Evolutionary conservation across 352 stramenopile genomes (phyloP), one percentile per base, ranked within the genome.

Genomic region (Phytophthora pistaciae): DNA sequence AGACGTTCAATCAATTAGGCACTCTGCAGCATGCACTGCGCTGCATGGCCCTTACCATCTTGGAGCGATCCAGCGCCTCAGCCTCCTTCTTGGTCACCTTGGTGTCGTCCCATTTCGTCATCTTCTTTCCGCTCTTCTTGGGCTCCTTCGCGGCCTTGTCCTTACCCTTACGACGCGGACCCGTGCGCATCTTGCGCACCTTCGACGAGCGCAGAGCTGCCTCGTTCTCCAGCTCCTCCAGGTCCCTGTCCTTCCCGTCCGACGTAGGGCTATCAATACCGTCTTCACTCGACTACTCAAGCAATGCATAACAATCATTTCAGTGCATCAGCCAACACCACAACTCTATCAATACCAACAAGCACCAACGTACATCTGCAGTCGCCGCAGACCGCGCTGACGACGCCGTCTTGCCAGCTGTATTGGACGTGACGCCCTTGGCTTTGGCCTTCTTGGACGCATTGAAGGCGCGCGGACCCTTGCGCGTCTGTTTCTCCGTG

Each of bases 21-120:
- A 49, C n/a, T 25, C 42, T 8, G 20, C 33, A 64, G 44, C 13
- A 50, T 11, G 13, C 6, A 59, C 33, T 11, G 8, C 6, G 57
- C 33, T 63, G 29, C 8, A 33, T 33, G 29, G 10, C 29, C 36
- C 74, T 66, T 68, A 95, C 88, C 72, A 78, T 75, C 53, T 82
- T 85, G 11, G 88, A 94, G 29, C 83, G 85, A 72, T 96, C 88
- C 3, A 97, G 62, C 54, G 79, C 86, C 44, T 83, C 68, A 7
- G 91, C 90, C 52, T 96, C 91, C 69, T 95, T 93, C 66, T 91
- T 94, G 27, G 82, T 93, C 16, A 97, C 72, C 78, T 96, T 96
- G 23, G 83, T 86, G 66, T 95, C 77, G 31, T 97, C 90, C 87
- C 88, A 94, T 71, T 91, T 93, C 40, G 81, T 93, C 85, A 93